Percentiles rank a stretch among this genome's conserved stretches.
Evolutionary conservation across 345 rosid genomes (phyloP).

Genomic region (Acer saccharum): DNA sequence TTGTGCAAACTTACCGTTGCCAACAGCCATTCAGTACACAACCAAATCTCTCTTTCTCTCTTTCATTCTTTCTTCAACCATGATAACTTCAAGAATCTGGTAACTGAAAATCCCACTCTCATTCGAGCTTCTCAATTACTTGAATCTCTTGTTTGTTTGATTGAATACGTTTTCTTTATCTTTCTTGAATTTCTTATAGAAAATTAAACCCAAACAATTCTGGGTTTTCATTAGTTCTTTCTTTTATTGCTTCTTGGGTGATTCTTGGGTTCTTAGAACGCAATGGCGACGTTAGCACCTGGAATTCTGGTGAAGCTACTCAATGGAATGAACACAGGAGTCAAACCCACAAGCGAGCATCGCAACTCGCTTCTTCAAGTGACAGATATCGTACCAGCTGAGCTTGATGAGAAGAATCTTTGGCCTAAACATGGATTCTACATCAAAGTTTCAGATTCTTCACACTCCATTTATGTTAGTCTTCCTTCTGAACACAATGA

Average conservation of each 20-base stretch:
- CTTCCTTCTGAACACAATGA: conserved; percentile 92
- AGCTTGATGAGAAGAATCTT: conserved; percentile 90
- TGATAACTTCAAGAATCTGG: conserved; percentile 9
- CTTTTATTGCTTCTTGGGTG: neutral
- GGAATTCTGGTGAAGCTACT: conserved; percentile 80
- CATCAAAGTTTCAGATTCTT: conserved; percentile 91
- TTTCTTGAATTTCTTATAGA: neutral
- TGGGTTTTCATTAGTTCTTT: neutral
- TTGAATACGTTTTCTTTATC: neutral
- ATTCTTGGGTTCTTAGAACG: neutral
- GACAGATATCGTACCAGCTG: conserved; percentile 91
- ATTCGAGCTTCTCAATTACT: neutral
- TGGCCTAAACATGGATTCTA: conserved; percentile 90
- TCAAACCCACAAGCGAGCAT: conserved; percentile 83
- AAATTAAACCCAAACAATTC: neutral
- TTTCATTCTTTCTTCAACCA: conserved; percentile 9
- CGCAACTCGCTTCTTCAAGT: conserved; percentile 89
- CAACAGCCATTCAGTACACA: conserved; percentile 23
- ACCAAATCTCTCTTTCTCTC: conserved; percentile 7
- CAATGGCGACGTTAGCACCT: conserved; percentile 83
- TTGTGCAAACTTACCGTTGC: conserved; percentile 42
- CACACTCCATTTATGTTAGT: conserved; percentile 84
- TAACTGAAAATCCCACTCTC: neutral
- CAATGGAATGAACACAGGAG: conserved; percentile 82
- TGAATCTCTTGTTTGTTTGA: neutral